Evolutionary conservation across 2,329 filamentous ascomycete species (phyloP), one percentile per base, ranked within the genome.

Genomic region (Lecanicillium sp.): DNA sequence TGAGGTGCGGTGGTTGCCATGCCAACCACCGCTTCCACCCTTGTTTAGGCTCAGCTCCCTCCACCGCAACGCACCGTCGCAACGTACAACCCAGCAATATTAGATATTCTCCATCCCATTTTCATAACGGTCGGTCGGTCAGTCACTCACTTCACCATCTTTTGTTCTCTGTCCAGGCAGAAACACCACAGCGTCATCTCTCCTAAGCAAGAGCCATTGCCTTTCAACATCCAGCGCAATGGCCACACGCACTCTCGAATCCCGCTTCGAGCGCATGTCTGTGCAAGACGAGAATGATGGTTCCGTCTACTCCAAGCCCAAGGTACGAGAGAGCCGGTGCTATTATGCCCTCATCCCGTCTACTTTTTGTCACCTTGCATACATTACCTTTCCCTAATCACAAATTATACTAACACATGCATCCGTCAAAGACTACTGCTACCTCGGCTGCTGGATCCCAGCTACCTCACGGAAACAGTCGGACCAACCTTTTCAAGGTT

Each of bases 251-350:
- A 79, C 78, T 37, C 71, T 96, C 33, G 90, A 95, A 66, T 71
- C 84, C 63, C 85, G 85, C 52, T 86, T 96, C 56, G 88, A 95
- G 78, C 82, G 81, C 62, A 77, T 95, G 65, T 83, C 85, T 15
- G 85, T 95, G 45, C 83, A 85, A 51, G 89, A 95, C 56, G 89
- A 95, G 63, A 94, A 90, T 56, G 82, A 86, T 43, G 63, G 68
- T 22, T 7, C 22, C 11, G 65, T 65, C 18, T 80, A 84, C 58
- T 70, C 77, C 49, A 94, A 94, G 64, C 62, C 77, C 45, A 94
- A 94, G 79, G 88, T 90, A 68, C 41, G 56, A 46, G n/a, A 15
- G n/a, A 18, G 30, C 31, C 5, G 22, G 22, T 11, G 22, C 11
- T 25, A 6, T n/a, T n/a, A n/a, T n/a, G n/a, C n/a, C n/a, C n/a